These are phyloP conservation scores for Silene vulgaris DNA, from an alignment of 179 eudicot species.

Conservation along the genomic window DNA sequence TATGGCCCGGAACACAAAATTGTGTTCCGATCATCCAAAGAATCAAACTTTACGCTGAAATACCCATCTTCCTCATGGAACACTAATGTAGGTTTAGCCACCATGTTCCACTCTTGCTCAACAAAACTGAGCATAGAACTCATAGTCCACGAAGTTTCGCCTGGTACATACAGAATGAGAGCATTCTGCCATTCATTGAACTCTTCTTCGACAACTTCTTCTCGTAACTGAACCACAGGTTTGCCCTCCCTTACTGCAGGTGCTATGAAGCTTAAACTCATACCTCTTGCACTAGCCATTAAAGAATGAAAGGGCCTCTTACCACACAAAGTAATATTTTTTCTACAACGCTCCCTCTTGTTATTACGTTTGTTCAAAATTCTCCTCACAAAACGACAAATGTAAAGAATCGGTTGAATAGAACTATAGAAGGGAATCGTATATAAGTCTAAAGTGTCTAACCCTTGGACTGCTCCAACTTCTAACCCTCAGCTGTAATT, in stretches of 20 bases:
- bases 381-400: too few species aligned
- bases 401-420: too few species aligned
- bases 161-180: neutral
- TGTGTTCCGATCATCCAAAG: neutral
- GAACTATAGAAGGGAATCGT: too few species aligned
- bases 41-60: neutral
- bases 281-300: conserved; percentile 6
- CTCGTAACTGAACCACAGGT: neutral
- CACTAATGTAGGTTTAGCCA: conserved; percentile 6
- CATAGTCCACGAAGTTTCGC: neutral
- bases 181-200: neutral
- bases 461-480: neutral
- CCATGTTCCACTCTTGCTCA: conserved; percentile 10
- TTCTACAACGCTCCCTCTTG: too few species aligned
- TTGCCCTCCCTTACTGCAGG: conserved; percentile 1
- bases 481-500: neutral
- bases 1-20: conserved; percentile 11
- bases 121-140: neutral
- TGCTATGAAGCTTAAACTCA: conserved; percentile 11
- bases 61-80: conserved; percentile 6
- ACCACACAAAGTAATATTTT: too few species aligned
- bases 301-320: neutral
- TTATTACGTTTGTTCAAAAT: too few species aligned
- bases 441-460: too few species aligned
- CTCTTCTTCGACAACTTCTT: neutral